Conservation (phyloP, 768 basidiomycete species). For the Fibroporia radiculosa region DNA sequence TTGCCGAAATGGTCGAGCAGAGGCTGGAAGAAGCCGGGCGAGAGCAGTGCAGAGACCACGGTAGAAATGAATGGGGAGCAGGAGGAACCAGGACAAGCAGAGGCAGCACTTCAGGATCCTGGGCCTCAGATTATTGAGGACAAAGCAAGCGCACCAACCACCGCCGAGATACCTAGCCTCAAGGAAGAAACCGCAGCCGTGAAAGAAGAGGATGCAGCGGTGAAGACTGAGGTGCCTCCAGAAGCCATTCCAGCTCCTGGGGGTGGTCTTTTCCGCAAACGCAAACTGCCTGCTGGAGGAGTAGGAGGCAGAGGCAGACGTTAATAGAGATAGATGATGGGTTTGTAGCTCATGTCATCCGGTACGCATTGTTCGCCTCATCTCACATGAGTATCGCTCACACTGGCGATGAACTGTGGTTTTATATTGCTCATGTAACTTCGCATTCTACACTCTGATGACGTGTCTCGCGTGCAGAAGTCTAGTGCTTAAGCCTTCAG, state of each 20-base stretch:
- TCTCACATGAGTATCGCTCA: no score
- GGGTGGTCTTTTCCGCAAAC: conserved; percentile 21
- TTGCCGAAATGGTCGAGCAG: conserved; percentile 20
- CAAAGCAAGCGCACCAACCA: not conserved
- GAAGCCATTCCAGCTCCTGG: conserved; percentile 4
- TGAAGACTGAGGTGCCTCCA: not conserved
- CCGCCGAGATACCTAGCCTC: not conserved
- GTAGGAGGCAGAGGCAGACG: conserved; percentile 17
- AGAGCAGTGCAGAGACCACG: conserved; percentile 1
- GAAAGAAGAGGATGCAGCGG: conserved; percentile 6
- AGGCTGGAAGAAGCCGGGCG: conserved; percentile 22
- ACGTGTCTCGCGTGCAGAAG: no score
- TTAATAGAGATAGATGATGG: no score
- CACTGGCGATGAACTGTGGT: not conserved
- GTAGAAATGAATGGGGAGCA: conserved; percentile 1
- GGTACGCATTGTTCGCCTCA: no score
- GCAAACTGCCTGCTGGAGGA: conserved; percentile 17
- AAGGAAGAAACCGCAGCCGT: conserved; percentile 8
- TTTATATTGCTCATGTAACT: no score
- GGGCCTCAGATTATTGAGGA: not conserved
- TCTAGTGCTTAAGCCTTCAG: no score
- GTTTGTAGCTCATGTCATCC: no score
- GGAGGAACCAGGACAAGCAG: not conserved
- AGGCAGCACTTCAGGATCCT: not conserved
- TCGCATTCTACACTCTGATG: no score